These are phyloP conservation scores for Populus hybrid DNA, from an alignment of 441 rosid species.

Conservation along the genomic window DNA sequence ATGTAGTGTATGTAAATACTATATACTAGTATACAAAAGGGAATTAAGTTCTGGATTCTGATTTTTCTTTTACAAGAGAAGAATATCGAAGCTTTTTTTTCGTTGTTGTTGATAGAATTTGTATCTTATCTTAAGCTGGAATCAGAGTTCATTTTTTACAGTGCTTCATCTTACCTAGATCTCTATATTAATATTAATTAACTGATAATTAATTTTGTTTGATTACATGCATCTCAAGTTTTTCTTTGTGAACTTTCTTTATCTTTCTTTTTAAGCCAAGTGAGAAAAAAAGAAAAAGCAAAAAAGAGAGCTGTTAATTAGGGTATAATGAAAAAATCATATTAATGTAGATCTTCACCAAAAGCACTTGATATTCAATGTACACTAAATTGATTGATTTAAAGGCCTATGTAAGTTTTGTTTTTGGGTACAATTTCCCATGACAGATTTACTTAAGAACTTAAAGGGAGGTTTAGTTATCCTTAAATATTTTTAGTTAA, in stretches of 20 bases:
- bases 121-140: background rate
- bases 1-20: background rate
- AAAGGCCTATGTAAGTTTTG: background rate
- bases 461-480: too few relatives aligned
- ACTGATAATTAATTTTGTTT: background rate
- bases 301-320: background rate
- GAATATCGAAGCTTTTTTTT: background rate
- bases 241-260: background rate
- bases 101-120: background rate
- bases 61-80: background rate
- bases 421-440: background rate
- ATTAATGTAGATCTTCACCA: background rate
- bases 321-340: background rate
- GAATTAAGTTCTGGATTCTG: background rate
- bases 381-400: background rate
- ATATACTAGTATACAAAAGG: constrained; percentile 1
- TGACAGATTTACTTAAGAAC: too few relatives aligned
- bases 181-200: background rate
- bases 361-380: background rate
- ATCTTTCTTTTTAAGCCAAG: background rate
- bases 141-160: background rate
- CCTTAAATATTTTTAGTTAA: background rate
- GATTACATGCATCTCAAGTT: background rate
- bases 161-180: background rate
- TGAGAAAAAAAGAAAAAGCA: too few relatives aligned